Evolutionary conservation across 768 basidiomycete genomes (phyloP), one percentile per base, ranked within the genome.

Genomic region (Tremella fuciformis): DNA sequence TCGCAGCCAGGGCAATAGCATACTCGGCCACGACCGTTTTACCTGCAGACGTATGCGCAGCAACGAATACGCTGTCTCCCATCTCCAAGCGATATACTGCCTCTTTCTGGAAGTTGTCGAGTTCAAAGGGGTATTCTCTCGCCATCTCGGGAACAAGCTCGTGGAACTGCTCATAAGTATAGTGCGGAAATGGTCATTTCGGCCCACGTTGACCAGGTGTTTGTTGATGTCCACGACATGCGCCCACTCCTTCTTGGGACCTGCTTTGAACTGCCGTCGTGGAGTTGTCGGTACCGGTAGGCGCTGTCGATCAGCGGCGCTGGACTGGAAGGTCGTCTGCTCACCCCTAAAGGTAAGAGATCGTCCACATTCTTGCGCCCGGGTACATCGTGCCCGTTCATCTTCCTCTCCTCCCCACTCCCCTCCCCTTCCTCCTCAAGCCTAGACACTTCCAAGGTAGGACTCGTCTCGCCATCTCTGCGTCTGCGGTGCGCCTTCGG

Each of bases 21-120:
- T 98, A 99, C 73, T 99, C 96, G 0, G 96, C 96, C 8, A 99
- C 96, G 16, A 98, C 96, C 1, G 96, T 99, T 78, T 99, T 99
- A 34, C 96, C 96, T 15, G 96, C 96, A n/a, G 90, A 93, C 2
- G 96, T 99, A 78, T 99, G 96, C 4, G 96, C 96, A 13, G 96
- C 96, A n/a, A 99, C 93, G 74, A 99, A 99, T 16, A 99, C 94
- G 13, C 91, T 94, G 65, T 99, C 90, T 8, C 93, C 96, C 81
- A 89, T 85, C 76, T 99, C 96, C 16, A 99, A 82, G 77, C 96
- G 92, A 77, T 96, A 96, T 7, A 98, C 90, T 1, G 96, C 96
- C 75, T 98, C 91, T 76, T 97, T 98, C 77, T 99, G 96, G 80
- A 98, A 99, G 0, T 87, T 93, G 76, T 99, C 96, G 26, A 99